Base-by-base conservation (phyloP, 2,329 filamentous ascomycete species). In the Botrytis aclada region DNA sequence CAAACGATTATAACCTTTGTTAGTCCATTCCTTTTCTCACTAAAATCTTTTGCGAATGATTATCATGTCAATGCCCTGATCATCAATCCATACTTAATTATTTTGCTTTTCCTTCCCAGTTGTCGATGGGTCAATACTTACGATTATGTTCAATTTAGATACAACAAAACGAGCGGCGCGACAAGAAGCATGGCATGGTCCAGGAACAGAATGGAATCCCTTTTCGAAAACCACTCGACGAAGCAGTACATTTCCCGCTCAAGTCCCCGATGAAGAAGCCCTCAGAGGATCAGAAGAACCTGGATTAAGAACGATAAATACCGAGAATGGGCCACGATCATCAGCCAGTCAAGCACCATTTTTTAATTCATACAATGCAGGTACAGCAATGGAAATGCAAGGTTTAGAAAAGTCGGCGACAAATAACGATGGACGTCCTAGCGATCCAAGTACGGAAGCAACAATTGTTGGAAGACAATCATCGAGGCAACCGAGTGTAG, bases 171-270 rank as follows among this genome's bases (percentile, higher is more conserved):
- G 78, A 63, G 73, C 75, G 51, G 80, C 80, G 73, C 76, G 77
- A 60, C 78, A 79, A 69, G 79, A 80, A 67, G 80, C 80, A 43
- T 80, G 79, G 79, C 78, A 78, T 70, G 74, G 77, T 16, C 65
- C 65, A 22, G 65, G 65, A 32, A 67, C 65, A 71, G 77, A 79
- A 54, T 78, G 65, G n/a, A 81, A 80, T 70, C 79, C 80, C 7
- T 81, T 77, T 64, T 72, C 74, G 25, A 79, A 78, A 66, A 77
- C 72, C 16, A 74, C 71, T 4, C 71, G 77, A 43, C 75, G 77
- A 10, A 77, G 72, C 43, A 78, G 32, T 25, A 72, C 69, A 32
- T 69, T 66, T 32, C 70, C 70, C n/a, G 29, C 62, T 3, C 67
- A 66, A 45, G 34, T 34, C 29, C 37, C 20, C 16, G 75, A 76